phyloP scores from a whole-genome alignment of 306 rosid species.

The Glycine latifolia region DNA sequence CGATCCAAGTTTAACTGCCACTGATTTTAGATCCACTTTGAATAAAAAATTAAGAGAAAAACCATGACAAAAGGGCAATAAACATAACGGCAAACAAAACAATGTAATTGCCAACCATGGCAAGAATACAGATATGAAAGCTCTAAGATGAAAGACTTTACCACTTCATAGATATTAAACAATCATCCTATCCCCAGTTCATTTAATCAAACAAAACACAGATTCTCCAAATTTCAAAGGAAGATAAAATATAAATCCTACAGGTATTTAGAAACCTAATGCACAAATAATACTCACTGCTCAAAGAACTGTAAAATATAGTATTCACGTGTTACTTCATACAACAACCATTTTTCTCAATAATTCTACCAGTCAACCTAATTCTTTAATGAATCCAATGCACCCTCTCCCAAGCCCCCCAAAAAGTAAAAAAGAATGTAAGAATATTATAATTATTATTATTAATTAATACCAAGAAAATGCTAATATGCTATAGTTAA shows the following conservation, averaged over 20 bases:
- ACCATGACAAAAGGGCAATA: slow-evolving; percentile 10
- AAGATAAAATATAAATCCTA: neutral
- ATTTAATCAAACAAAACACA: neutral
- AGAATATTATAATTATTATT: neutral
- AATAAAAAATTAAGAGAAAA: slow-evolving; percentile 3
- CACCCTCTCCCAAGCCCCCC: neutral
- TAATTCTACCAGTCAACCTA: neutral
- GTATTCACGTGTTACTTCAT: neutral
- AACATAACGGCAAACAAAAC: slow-evolving; percentile 9
- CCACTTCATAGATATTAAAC: too few species aligned
- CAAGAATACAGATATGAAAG: slow-evolving; percentile 14
- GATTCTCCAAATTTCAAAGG: slow-evolving; percentile 2
- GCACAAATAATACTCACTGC: neutral
- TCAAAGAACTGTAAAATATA: neutral
- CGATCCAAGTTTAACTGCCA: neutral
- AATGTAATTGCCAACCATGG: neutral
- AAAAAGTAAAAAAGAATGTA: too few species aligned
- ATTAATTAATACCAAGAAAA: too few species aligned
- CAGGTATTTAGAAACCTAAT: neutral
- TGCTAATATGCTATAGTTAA: too few species aligned
- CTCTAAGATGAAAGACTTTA: slow-evolving; percentile 22
- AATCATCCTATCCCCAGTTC: neutral
- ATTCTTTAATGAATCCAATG: neutral
- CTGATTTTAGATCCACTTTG: slow-evolving; percentile 17
- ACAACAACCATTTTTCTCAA: neutral